Base-by-base conservation (phyloP, 2,329 filamentous ascomycete genomes). In the Colletotrichum musae region DNA sequence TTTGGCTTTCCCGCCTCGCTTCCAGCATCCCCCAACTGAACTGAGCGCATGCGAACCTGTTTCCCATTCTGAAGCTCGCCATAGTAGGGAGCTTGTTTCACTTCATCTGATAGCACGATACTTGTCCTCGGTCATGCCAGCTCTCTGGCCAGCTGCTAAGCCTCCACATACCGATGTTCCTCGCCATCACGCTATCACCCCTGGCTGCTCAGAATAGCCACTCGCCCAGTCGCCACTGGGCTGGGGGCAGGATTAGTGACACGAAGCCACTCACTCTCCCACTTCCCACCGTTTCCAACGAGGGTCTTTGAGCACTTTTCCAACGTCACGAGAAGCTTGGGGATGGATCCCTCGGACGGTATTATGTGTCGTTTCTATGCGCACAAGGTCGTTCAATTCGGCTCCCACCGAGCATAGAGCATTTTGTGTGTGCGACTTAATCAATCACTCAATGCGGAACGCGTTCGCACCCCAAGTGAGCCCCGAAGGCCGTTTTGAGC, bases 21-120 rank as follows among this genome's bases (percentile, higher is more conserved):
- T 45, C 62, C 67, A 69, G 67, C 62, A 69, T 66, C 51, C 60
- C 43, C 67, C 47, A 56, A 18, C 18, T 18, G 18, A 61, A 60
- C 51, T 45, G 26, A 12, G 48, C 36, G 32, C 26, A 59, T 50
- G 50, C 54, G 51, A 64, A 41, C 32, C 66, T 60, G 62, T 66
- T 66, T 66, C 51, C 45, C 36, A 60, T 47, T 36, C 21, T 16
- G 39, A 69, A 69, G 66, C 66, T 60, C 10, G 10, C 28, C 28
- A 32, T 32, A 32, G 28, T 52, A 57, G 50, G 39, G 51, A 59
- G 36, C 67, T 57, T 47, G 67, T 70, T 67, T 61, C 62, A 67
- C 62, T 39, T 56, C 36, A 18, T 32, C 21, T 48, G 54, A 52
- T 66, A 57, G 51, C 32, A 36, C 13, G 45, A n/a, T 56, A 60